A percentile compares a stretch with the other conserved stretches of the same genome.
Conservation (phyloP, 257 asterid species). For the Leptodermis oblonga region DNA sequence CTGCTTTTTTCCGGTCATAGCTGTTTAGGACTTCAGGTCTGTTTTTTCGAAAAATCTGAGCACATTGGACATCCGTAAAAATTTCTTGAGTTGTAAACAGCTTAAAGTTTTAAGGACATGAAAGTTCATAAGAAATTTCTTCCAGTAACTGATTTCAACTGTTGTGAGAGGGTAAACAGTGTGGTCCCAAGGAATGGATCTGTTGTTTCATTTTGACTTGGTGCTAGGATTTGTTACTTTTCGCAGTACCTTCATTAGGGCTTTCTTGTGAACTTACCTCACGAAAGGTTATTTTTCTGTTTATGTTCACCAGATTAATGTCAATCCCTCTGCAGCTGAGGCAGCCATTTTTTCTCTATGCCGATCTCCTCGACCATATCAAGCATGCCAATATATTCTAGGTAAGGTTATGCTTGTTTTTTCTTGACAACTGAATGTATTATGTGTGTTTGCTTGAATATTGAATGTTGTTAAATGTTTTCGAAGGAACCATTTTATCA, state of each 20-base stretch:
- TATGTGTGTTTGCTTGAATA: background rate
- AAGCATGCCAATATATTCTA: conserved; percentile 76
- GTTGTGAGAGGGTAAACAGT: background rate
- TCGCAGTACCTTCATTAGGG: background rate
- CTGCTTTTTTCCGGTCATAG: background rate
- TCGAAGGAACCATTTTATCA: background rate
- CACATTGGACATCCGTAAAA: background rate
- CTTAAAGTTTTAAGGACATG: background rate
- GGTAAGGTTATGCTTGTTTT: conserved; percentile 47
- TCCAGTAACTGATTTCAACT: background rate
- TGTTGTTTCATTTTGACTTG: background rate
- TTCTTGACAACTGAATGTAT: background rate
- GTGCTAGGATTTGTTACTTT: background rate
- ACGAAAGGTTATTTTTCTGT: conserved; percentile 1
- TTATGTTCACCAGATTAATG: conserved; percentile 56
- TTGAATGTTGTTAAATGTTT: background rate
- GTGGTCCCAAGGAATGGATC: background rate
- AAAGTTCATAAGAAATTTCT: background rate
- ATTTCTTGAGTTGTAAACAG: background rate
- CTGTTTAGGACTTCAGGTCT: background rate
- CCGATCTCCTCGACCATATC: conserved; percentile 80
- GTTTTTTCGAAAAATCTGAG: background rate
- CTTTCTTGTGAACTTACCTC: background rate
- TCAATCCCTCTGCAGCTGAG: conserved; percentile 85
- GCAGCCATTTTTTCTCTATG: conserved; percentile 66